Evolutionary conservation across 2,329 filamentous ascomycete species (phyloP).

Genomic region (Thielaviopsis populi): DNA sequence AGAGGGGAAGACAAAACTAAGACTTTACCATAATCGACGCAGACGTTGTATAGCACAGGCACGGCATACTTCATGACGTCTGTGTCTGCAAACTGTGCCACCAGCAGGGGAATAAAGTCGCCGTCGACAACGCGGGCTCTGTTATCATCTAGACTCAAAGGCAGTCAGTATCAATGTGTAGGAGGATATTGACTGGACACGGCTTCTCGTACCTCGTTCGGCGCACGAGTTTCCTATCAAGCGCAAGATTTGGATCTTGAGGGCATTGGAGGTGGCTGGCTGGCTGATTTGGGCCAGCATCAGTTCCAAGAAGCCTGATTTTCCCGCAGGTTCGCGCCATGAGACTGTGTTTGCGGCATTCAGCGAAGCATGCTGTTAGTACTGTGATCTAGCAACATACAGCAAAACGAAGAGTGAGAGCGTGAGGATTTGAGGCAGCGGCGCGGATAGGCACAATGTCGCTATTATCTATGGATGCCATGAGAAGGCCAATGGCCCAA

Average conservation of each 20-base stretch:
- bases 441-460: background rate
- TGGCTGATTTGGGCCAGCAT: background rate
- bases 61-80: conserved; percentile 37
- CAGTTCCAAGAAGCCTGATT: conserved; percentile 4
- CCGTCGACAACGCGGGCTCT: conserved; percentile 38
- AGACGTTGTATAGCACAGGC: conserved; percentile 47
- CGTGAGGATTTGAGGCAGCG: background rate
- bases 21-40: conserved; percentile 45
- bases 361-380: background rate
- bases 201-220: conserved; percentile 7
- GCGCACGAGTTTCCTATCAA: conserved; percentile 16
- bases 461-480: background rate
- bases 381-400: background rate
- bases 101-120: conserved; percentile 33
- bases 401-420: background rate
- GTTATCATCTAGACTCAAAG: conserved; percentile 36
- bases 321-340: conserved; percentile 14
- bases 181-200: background rate
- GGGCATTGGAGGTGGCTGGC: background rate
- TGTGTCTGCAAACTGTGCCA: conserved; percentile 33
- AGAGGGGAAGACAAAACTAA: background rate
- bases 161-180: background rate
- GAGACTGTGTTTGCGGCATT: background rate
- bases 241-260: conserved; percentile 12
- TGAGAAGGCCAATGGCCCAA: background rate